Evolutionary conservation across 768 basidiomycete species (phyloP).

Genomic region (Amyloporia xantha): DNA sequence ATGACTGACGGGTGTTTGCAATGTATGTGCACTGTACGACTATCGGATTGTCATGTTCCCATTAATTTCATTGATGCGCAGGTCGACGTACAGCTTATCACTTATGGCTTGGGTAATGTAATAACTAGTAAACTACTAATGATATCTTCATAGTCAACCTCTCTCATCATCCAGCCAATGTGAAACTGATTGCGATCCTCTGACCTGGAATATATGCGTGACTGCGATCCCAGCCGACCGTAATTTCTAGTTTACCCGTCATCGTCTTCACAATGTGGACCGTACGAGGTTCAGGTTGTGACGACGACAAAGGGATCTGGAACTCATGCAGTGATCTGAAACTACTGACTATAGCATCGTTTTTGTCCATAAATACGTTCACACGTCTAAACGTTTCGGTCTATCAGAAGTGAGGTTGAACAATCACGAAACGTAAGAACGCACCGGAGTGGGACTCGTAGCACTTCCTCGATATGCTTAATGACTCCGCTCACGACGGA

Average conservation of each 20-base stretch:
- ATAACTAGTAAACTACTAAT: too few species aligned
- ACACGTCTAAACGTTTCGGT: constrained; percentile 3
- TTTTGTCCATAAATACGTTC: constrained; percentile 7
- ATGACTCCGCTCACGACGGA: constrained; percentile 17
- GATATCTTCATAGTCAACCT: too few species aligned
- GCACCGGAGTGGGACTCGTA: constrained; percentile 31
- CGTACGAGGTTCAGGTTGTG: too few species aligned
- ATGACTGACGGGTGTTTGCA: too few species aligned
- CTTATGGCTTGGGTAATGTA: too few species aligned
- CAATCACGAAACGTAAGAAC: too few species aligned
- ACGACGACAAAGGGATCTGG: constrained; percentile 2
- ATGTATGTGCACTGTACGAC: too few species aligned
- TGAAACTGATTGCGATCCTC: constrained; percentile 47
- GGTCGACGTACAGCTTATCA: too few species aligned
- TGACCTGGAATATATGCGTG: constrained; percentile 49
- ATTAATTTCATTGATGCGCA: too few species aligned
- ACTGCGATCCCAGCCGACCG: constrained; percentile 44
- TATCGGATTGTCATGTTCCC: too few species aligned
- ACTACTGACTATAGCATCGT: constrained; percentile 9
- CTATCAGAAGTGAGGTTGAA: too few species aligned
- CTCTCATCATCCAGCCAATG: too few species aligned
- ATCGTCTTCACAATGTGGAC: constrained; percentile 29
- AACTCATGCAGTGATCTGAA: constrained; percentile 7
- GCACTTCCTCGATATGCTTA: constrained; percentile 17
- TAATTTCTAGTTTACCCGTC: constrained; percentile 51